A percentile compares a stretch with the other conserved stretches of the same genome.
Evolutionary conservation across 495 filamentous ascomycete species (phyloP).

Genomic region (Amorphotheca resinae): DNA sequence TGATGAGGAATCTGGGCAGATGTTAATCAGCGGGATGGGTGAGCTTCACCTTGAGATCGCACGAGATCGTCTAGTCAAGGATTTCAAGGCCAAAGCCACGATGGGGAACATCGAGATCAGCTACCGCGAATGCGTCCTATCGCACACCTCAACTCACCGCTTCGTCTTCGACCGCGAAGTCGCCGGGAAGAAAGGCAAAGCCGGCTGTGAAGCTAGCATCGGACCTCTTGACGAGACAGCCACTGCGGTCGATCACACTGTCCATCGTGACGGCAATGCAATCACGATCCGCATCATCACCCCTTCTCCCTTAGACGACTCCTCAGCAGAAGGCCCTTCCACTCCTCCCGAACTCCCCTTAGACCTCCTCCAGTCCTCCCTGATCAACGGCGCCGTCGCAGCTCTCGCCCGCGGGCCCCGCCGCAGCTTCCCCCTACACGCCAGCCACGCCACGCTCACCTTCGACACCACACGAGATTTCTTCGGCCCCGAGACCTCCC

Average conservation of each 20-base stretch:
- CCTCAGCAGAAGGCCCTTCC: slow-evolving; percentile 22
- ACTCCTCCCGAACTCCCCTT: slow-evolving; percentile 45
- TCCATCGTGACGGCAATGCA: slow-evolving; percentile 44
- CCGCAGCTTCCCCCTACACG: slow-evolving; percentile 62
- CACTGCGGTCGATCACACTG: slow-evolving; percentile 17
- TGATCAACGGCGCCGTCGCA: slow-evolving; percentile 68
- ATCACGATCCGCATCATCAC: slow-evolving; percentile 41
- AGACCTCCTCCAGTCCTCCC: slow-evolving; percentile 44
- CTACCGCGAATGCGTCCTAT: slow-evolving; percentile 69
- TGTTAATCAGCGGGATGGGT: slow-evolving; percentile 90
- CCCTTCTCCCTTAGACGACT: slow-evolving; percentile 13
- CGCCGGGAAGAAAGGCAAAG: slow-evolving; percentile 66
- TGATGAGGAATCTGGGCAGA: slow-evolving; percentile 88
- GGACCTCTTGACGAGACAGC: slow-evolving; percentile 38
- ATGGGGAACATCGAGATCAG: slow-evolving; percentile 95
- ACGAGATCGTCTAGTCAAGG: slow-evolving; percentile 69
- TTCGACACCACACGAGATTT: slow-evolving; percentile 54
- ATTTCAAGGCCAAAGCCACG: slow-evolving; percentile 77
- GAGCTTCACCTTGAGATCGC: slow-evolving; percentile 97
- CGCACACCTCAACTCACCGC: slow-evolving; percentile 37
- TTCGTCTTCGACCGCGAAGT: slow-evolving; percentile 64
- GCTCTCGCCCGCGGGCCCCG: slow-evolving; percentile 77
- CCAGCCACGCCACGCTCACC: slow-evolving; percentile 51
- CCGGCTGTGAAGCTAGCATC: slow-evolving; percentile 56
- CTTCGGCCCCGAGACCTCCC: slow-evolving; percentile 51